phyloP scores from a whole-genome alignment of 2,329 filamentous ascomycete genomes.

The Cytospora chrysosperma region DNA sequence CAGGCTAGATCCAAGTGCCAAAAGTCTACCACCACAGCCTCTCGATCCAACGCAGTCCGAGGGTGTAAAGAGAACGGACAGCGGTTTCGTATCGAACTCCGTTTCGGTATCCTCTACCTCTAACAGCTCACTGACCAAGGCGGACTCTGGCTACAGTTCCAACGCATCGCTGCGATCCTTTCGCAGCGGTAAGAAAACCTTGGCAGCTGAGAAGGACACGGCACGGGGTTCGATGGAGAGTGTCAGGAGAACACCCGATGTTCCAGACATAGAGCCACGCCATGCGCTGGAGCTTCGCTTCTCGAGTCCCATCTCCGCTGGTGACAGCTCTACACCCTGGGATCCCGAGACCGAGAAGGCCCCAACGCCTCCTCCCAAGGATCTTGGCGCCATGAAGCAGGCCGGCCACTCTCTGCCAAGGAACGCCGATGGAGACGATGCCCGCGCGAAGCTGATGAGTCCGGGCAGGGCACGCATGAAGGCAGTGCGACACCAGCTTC shows the following conservation, averaged over 20 bases:
- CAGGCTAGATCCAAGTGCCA: conserved; percentile 45
- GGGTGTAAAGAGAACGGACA: conserved; percentile 43
- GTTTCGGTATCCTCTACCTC: conserved; percentile 39
- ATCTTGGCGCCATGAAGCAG: conserved; percentile 22
- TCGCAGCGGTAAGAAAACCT: conserved; percentile 36
- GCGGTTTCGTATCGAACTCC: conserved; percentile 49
- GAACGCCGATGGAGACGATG: background rate
- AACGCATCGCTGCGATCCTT: conserved; percentile 57
- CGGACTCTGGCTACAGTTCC: conserved; percentile 62
- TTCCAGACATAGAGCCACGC: background rate
- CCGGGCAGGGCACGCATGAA: conserved; percentile 19
- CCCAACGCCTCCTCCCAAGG: conserved; percentile 38
- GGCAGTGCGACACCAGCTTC: conserved; percentile 25
- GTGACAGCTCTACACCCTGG: conserved; percentile 1
- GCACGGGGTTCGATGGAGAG: conserved; percentile 20
- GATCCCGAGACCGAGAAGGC: conserved; percentile 25
- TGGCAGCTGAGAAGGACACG: conserved; percentile 30
- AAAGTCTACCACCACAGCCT: conserved; percentile 33
- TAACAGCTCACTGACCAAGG: conserved; percentile 50
- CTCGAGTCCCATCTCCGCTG: conserved; percentile 17
- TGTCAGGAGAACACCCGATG: background rate
- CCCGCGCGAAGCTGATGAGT: conserved; percentile 22
- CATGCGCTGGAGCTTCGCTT: conserved; percentile 22
- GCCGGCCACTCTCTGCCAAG: background rate
- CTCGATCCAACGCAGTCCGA: conserved; percentile 27